These are phyloP conservation scores for Scolecobasidium constrictum DNA, from an alignment of 2,329 filamentous ascomycete species.

Conservation along the genomic window DNA sequence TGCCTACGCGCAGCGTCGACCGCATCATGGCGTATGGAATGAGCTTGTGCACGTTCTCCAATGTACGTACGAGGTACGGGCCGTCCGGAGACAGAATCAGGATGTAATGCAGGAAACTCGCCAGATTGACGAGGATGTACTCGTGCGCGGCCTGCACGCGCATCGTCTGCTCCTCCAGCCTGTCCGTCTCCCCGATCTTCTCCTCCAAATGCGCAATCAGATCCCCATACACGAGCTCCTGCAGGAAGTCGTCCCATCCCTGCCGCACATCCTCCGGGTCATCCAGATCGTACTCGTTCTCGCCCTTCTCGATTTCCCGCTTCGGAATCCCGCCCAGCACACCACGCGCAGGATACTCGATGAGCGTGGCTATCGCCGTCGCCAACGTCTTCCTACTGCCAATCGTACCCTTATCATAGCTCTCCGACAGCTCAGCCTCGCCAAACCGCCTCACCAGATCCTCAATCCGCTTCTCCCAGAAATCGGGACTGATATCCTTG, in stretches of 20 bases:
- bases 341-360: conserved; percentile 59
- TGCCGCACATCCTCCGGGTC: conserved; percentile 49
- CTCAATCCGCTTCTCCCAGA: conserved; percentile 54
- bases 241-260: conserved; percentile 57
- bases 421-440: conserved; percentile 63
- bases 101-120: conserved; percentile 63
- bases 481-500: conserved; percentile 49
- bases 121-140: conserved; percentile 59
- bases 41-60: conserved; percentile 59
- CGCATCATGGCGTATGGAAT: conserved; percentile 61
- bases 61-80: conserved; percentile 58
- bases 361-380: conserved; percentile 57
- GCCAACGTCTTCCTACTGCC: conserved; percentile 66
- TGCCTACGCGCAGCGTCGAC: conserved; percentile 65
- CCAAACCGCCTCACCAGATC: conserved; percentile 49
- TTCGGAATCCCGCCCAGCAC: conserved; percentile 49
- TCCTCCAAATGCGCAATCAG: conserved; percentile 55
- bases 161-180: conserved; percentile 53
- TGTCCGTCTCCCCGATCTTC: conserved; percentile 47
- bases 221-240: conserved; percentile 56
- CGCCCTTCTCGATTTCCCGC: conserved; percentile 9
- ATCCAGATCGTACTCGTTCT: conserved; percentile 42
- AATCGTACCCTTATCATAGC: conserved; percentile 68
- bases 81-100: conserved; percentile 66
- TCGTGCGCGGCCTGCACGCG: conserved; percentile 55